Base-by-base conservation (phyloP, 2,329 filamentous ascomycete genomes). In the Fusarium torulosum region DNA sequence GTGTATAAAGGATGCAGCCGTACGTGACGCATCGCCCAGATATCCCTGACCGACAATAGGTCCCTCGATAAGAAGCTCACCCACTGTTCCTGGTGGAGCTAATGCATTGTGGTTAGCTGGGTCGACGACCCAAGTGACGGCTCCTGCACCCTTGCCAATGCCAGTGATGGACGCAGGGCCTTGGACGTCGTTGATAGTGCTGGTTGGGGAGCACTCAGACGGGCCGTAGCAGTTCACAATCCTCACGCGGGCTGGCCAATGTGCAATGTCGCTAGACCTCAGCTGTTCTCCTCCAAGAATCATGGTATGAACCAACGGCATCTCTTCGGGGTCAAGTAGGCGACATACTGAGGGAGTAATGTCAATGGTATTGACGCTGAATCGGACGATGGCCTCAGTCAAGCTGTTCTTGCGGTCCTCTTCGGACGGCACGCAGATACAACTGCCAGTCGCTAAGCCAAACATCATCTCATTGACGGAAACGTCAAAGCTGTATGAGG, bases 371-470 rank as follows among this genome's bases (percentile, higher is more conserved):
- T 69, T 67, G 19, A 61, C 60, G 6, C 14, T 25, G 37, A 59
- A 42, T 2, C 31, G 17, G 23, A 23, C 19, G 13, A 56, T 44
- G 4, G 35, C 33, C 2, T 40, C 47, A 8, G 35, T 27, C 15
- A 45, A 14, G n/a, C 35, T 29, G 14, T 54, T 63, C 51, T 54
- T 52, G 21, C 78, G 75, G 13, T 81, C 72, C 1, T 74, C 72
- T n/a, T 82, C 78, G 3, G 75, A 77, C 1, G 80, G 78, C 1
- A 82, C 72, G 27, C 79, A 81, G 1, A n/a, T n/a, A n/a, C n/a
- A n/a, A n/a, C n/a, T n/a, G n/a, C n/a, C n/a, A n/a, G n/a, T n/a
- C n/a, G n/a, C n/a, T n/a, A n/a, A n/a, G n/a, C n/a, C n/a, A n/a
- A n/a, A n/a, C n/a, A n/a, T n/a, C n/a, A n/a, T n/a, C n/a, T n/a